Evolutionary conservation across 768 basidiomycete species (phyloP).

Genomic region (Crepidotus variabilis): DNA sequence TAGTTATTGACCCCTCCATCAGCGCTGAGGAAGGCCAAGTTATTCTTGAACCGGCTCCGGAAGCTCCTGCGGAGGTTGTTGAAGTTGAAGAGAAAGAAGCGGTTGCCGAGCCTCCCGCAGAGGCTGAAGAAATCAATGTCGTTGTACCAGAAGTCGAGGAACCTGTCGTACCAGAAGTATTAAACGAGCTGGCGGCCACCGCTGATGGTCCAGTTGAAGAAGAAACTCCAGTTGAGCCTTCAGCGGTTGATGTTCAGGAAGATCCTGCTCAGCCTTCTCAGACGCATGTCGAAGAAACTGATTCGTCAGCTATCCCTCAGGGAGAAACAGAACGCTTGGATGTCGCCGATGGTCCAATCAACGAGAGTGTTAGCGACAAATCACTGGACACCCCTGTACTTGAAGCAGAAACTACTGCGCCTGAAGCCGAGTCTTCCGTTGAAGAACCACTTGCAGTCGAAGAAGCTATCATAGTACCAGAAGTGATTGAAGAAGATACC

Average conservation of each 20-base stretch:
- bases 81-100: background rate
- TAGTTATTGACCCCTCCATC: background rate
- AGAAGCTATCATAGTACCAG: conserved; percentile 5
- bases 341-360: too few relatives aligned
- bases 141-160: conserved; percentile 2
- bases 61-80: conserved; percentile 1
- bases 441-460: background rate
- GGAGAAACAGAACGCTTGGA: too few relatives aligned
- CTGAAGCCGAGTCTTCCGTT: background rate
- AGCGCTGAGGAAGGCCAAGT: background rate
- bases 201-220: background rate
- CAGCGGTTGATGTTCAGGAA: too few relatives aligned
- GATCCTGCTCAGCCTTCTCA: too few relatives aligned
- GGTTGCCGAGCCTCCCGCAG: background rate
- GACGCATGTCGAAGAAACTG: too few relatives aligned
- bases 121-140: conserved; percentile 2
- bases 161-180: conserved; percentile 1
- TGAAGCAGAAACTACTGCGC: too few relatives aligned
- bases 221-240: background rate
- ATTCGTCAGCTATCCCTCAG: too few relatives aligned
- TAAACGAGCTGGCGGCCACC: background rate
- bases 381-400: too few relatives aligned
- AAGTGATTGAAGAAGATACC: background rate
- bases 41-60: conserved; percentile 1
- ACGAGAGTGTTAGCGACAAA: too few relatives aligned